Percentiles rank a stretch among this genome's conserved stretches.
These are phyloP conservation scores for Colletotrichum sp. DNA, from an alignment of 2,329 filamentous ascomycete species.

Conservation along the genomic window DNA sequence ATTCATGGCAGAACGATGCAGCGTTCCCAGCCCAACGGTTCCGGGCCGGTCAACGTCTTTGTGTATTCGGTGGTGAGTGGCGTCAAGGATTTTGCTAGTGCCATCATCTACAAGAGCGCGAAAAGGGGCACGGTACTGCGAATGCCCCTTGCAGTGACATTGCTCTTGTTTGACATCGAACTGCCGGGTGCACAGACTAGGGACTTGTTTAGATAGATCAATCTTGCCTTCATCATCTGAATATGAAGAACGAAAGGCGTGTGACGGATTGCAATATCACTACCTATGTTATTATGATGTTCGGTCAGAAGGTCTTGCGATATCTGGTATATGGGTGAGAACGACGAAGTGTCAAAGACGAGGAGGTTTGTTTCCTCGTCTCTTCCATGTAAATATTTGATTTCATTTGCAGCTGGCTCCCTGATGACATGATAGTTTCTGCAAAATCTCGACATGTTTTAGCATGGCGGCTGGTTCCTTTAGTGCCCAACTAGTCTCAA, in stretches of 20 bases:
- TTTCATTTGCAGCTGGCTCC: background rate
- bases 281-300: background rate
- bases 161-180: background rate
- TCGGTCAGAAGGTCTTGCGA: background rate
- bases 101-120: background rate
- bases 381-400: background rate
- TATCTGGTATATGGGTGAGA: background rate
- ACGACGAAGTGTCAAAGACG: background rate
- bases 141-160: background rate
- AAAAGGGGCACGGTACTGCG: background rate
- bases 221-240: background rate
- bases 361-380: background rate
- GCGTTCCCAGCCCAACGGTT: background rate
- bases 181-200: background rate
- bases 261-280: too few relatives aligned
- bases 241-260: too few relatives aligned
- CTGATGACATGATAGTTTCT: background rate
- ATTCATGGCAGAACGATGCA: background rate
- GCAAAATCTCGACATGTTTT: background rate
- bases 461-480: background rate
- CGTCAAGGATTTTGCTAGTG: background rate
- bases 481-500: background rate
- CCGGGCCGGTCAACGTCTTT: background rate
- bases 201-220: background rate
- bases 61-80: background rate